Base-by-base conservation (phyloP, 192 early-diverging fungal species). In the Physocladia obscura region DNA sequence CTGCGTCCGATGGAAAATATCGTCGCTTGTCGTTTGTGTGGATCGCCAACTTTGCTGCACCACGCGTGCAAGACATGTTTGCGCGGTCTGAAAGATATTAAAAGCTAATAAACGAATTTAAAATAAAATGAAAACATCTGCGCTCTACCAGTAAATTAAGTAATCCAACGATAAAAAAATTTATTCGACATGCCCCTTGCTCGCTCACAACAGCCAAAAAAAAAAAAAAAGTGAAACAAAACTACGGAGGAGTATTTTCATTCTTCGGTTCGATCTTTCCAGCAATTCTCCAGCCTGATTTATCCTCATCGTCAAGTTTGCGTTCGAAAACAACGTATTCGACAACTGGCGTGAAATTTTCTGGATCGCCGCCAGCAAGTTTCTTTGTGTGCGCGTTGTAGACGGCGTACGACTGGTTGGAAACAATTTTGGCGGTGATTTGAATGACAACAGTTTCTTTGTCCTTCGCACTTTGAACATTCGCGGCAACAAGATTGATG, bases 11-110 rank as follows among this genome's bases (percentile, higher is more conserved):
- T 74, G 62, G 65, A 74, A 4, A 78, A 81, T 61, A 74, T 79
- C 49, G 51, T 67, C 4, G 76, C 83, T 34, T 96, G 94, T 70
- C 88, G 86, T 26, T 87, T 84, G 56, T 96, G 94, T 63, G 92
- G 92, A 3, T 76, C 82, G 27, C 77, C 84, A 26, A 89, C 90
- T 63, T 76, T 93, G 19, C 64, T 84, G 64, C 90, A 93, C 39
- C 92, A 94, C 67, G 78, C 92, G 27, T 96, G 94, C 79, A 48
- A 65, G 44, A 32, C 34, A 3, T 81, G 79, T 56, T 24, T 74
- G 37, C 40, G 40, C n/a, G n/a, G n/a, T n/a, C n/a, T n/a, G n/a
- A n/a, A n/a, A n/a, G n/a, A n/a, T n/a, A n/a, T n/a, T n/a, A n/a
- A n/a, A n/a, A n/a, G n/a, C n/a, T n/a, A n/a, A n/a, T n/a, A n/a